A percentile compares a stretch with the other conserved stretches of the same genome.
Conservation (phyloP, 768 basidiomycete species). For the Agaricus blazei region DNA sequence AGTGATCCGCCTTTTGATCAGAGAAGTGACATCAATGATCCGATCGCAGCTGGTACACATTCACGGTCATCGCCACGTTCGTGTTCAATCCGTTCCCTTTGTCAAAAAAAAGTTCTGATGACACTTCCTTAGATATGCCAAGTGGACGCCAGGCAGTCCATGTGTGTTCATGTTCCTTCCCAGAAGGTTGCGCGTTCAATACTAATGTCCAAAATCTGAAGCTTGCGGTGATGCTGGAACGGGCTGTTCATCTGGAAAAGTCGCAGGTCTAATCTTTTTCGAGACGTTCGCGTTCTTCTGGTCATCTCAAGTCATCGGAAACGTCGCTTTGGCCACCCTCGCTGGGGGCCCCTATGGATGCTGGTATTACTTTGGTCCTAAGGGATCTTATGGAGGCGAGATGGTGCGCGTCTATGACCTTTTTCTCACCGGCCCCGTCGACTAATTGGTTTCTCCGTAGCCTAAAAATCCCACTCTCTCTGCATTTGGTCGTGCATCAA, state of each 20-base stretch:
- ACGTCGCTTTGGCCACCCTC: constrained; percentile 73
- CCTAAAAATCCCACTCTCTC: constrained; percentile 68
- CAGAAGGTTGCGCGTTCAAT: not conserved
- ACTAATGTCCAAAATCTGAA: constrained; percentile 16
- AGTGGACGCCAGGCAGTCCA: constrained; percentile 75
- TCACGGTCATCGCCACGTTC: constrained; percentile 70
- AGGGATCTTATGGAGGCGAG: constrained; percentile 40
- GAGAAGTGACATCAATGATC: constrained; percentile 5
- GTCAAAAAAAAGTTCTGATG: not conserved
- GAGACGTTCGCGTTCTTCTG: constrained; percentile 81
- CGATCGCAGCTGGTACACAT: constrained; percentile 62
- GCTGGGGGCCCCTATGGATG: constrained; percentile 75
- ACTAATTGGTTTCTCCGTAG: constrained; percentile 21
- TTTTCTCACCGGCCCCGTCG: not conserved
- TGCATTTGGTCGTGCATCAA: constrained; percentile 70
- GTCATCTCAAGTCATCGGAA: constrained; percentile 79
- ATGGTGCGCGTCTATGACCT: constrained; percentile 39
- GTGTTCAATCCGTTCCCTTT: constrained; percentile 10
- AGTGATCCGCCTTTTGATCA: constrained; percentile 18
- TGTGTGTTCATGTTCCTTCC: constrained; percentile 32
- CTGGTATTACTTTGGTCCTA: constrained; percentile 86
- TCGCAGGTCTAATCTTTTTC: constrained; percentile 75
- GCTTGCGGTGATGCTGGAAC: constrained; percentile 36
- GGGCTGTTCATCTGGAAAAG: constrained; percentile 65
- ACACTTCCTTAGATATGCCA: constrained; percentile 38